These are phyloP conservation scores for Harringtonia aguacate DNA, from an alignment of 2,329 filamentous ascomycete genomes.

Conservation along the genomic window DNA sequence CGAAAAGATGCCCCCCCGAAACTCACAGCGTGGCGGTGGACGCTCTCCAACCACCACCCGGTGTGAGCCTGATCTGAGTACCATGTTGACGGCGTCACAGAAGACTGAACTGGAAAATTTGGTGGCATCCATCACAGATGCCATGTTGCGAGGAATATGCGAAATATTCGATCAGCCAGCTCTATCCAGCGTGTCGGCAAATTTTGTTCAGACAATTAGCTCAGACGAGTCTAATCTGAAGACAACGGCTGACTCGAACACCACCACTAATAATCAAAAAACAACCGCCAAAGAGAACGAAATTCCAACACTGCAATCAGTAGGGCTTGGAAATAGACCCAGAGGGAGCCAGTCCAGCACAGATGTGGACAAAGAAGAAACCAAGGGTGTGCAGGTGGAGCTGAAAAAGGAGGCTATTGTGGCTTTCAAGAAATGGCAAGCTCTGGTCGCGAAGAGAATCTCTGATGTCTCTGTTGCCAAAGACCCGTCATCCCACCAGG, in stretches of 20 bases:
- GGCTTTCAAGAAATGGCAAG: constrained; percentile 75
- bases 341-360: background rate
- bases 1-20: constrained; percentile 8
- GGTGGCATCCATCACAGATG: constrained; percentile 40
- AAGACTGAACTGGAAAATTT: constrained; percentile 41
- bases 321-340: constrained; percentile 11
- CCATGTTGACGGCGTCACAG: constrained; percentile 35
- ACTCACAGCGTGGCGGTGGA: constrained; percentile 7
- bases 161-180: constrained; percentile 34
- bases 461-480: constrained; percentile 52
- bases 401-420: constrained; percentile 58
- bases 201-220: background rate
- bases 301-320: background rate
- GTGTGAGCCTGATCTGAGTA: constrained; percentile 40
- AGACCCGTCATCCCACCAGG: constrained; percentile 22
- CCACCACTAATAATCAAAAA: background rate
- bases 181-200: background rate
- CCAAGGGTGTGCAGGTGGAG: constrained; percentile 40
- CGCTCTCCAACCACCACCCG: constrained; percentile 17
- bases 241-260: background rate
- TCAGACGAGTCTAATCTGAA: background rate
- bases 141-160: constrained; percentile 41
- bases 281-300: constrained; percentile 3
- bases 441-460: constrained; percentile 56
- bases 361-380: constrained; percentile 46